A percentile compares a stretch with the other conserved stretches of the same genome.
These are phyloP conservation scores for Podospora pseudocomata DNA, from an alignment of 495 filamentous ascomycete genomes.

Conservation along the genomic window DNA sequence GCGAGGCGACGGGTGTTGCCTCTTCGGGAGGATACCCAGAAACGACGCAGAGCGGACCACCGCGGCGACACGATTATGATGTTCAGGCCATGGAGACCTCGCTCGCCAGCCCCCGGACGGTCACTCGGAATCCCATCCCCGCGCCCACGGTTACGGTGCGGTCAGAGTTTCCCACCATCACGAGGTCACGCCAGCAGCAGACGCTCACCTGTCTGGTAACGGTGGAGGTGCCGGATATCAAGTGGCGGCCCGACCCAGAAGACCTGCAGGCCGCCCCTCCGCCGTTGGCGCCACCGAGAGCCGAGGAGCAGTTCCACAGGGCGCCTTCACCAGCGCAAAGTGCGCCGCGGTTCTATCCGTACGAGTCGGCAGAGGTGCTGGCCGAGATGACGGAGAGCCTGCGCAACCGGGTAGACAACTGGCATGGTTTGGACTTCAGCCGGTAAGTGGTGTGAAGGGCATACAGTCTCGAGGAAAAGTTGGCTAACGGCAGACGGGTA, in stretches of 20 bases:
- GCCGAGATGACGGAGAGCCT: slow-evolving; percentile 85
- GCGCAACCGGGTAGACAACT: slow-evolving; percentile 86
- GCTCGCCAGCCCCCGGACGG: slow-evolving; percentile 66
- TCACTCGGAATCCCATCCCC: slow-evolving; percentile 86
- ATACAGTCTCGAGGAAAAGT: not conserved
- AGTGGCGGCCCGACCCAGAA: slow-evolving; percentile 84
- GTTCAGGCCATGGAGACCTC: slow-evolving; percentile 93
- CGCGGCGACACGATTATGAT: slow-evolving; percentile 87
- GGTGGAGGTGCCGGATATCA: slow-evolving; percentile 87
- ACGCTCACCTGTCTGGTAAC: slow-evolving; percentile 91
- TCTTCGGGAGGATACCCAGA: slow-evolving; percentile 77
- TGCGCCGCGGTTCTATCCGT: slow-evolving; percentile 55
- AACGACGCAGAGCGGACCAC: slow-evolving; percentile 52
- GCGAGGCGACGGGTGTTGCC: slow-evolving; percentile 66
- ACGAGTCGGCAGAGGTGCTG: slow-evolving; percentile 63
- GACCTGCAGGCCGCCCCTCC: slow-evolving; percentile 68
- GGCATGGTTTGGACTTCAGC: slow-evolving; percentile 96
- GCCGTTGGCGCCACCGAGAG: slow-evolving; percentile 37
- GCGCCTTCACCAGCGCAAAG: slow-evolving; percentile 52
- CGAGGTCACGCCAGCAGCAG: slow-evolving; percentile 87
- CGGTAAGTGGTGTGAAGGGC: slow-evolving; percentile 49
- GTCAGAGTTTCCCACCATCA: slow-evolving; percentile 95
- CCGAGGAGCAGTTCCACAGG: slow-evolving; percentile 45
- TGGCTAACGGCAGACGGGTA: slow-evolving; percentile 32
- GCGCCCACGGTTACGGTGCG: slow-evolving; percentile 86